Evolutionary conservation across 2,329 filamentous ascomycete species (phyloP).

Genomic region (Diaporthe vaccinii): DNA sequence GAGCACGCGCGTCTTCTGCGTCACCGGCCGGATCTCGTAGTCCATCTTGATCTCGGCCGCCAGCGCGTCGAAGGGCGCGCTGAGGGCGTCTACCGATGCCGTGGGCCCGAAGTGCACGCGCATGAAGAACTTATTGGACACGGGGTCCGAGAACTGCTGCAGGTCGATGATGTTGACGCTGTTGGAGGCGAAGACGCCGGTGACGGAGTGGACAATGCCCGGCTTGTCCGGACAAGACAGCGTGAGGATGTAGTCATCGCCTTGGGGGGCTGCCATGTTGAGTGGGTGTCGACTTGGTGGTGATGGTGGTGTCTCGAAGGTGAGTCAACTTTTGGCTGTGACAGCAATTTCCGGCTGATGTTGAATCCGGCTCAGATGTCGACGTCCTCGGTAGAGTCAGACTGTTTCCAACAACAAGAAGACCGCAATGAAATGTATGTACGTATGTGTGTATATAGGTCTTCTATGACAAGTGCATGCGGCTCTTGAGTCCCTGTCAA

Average conservation of each 20-base stretch:
- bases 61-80: constrained; percentile 69
- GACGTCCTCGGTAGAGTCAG: not conserved
- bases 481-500: constrained; percentile 9
- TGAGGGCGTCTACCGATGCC: constrained; percentile 65
- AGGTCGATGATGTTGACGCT: constrained; percentile 86
- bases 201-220: constrained; percentile 88
- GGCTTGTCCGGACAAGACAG: constrained; percentile 87
- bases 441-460: not conserved
- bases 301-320: not conserved
- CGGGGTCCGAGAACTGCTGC: constrained; percentile 85
- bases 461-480: not conserved
- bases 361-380: constrained; percentile 7
- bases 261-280: constrained; percentile 52
- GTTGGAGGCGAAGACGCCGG: constrained; percentile 79
- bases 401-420: not conserved
- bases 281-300: not conserved
- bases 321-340: too few relatives aligned
- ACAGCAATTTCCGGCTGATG: not conserved
- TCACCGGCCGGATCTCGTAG: constrained; percentile 77
- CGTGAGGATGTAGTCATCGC: constrained; percentile 78
- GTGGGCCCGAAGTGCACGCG: constrained; percentile 83
- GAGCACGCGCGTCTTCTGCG: constrained; percentile 80
- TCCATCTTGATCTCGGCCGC: constrained; percentile 76
- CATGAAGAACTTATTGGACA: constrained; percentile 87
- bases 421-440: not conserved